Evolutionary conservation across 495 filamentous ascomycete species (phyloP), one percentile per base, ranked within the genome.

Genomic region (Penicillium cataractarum): DNA sequence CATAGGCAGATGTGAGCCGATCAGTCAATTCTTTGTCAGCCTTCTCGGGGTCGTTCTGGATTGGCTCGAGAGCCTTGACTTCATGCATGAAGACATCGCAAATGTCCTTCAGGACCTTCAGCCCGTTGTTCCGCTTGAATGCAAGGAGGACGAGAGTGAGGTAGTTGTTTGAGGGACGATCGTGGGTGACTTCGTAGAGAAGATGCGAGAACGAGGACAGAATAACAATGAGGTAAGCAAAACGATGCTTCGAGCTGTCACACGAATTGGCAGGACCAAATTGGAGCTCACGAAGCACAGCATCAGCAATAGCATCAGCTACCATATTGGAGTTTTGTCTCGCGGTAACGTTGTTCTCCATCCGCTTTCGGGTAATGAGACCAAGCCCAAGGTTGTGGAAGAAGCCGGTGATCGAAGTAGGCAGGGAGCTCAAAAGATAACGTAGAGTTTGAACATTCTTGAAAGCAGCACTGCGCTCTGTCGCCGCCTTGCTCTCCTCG

Each of bases 351-450:
- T 82, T 83, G 70, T 76, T 44, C 64, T 97, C 92, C 21, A 78
- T 79, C 56, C 82, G 84, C 24, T 91, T 84, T 61, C 91, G 90
- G 32, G 84, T 82, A 12, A 97, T 78, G 12, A 99, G 78, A 29
- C 87, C 84, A 71, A 92, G 94, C 7, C 92, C 93, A 35, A 98
- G 80, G 12, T 82, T 82, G 60, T 93, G 91, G 71, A 92, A 89
- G 68, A 96, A 92, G 4, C 87, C 85, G 13, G 89, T 86, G 33
- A 92, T 87, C 1, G 86, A 86, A 3, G 85, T 84, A 31, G 92
- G 84, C 22, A 93, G 78, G 37, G 90, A 87, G 63, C 88, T 88
- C 12, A 98, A 82, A 12, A 97, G 80, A 65, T 89, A 89, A 8
- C 89, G 85, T 55, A 97, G 79, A 26, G 83, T 88, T 63, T 86